Percentiles rank a stretch among this genome's conserved stretches.
These are phyloP conservation scores for Coniella vitis DNA, from an alignment of 2,329 filamentous ascomycete genomes.

Conservation along the genomic window DNA sequence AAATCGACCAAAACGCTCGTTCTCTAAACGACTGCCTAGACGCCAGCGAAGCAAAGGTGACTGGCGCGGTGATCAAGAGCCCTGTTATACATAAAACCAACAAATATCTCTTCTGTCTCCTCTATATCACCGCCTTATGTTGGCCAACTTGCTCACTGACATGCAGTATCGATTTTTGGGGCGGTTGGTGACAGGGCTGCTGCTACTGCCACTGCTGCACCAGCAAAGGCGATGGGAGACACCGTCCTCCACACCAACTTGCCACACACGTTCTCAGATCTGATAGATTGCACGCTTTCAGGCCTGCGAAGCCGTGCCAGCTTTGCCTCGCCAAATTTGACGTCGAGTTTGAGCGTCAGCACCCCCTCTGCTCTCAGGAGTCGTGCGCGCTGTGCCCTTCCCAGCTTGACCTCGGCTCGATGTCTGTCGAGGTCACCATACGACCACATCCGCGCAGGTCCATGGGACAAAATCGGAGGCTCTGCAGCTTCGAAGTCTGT, in stretches of 20 bases:
- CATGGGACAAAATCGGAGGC: too few relatives aligned
- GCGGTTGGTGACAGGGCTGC: background rate
- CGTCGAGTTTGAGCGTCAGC: background rate
- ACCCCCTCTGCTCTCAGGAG: background rate
- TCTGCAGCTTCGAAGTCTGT: background rate
- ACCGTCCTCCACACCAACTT: slow-evolving; percentile 1
- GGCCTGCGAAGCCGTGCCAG: background rate
- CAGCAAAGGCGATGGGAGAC: background rate
- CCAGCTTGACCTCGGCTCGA: slow-evolving; percentile 1
- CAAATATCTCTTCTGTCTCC: background rate
- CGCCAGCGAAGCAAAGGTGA: background rate
- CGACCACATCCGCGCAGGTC: background rate
- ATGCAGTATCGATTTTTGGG: background rate
- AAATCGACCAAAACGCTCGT: too few relatives aligned
- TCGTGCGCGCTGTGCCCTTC: background rate
- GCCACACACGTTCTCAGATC: background rate
- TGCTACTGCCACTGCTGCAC: background rate
- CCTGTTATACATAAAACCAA: background rate
- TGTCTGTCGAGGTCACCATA: background rate
- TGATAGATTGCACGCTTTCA: background rate
- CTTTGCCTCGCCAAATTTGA: slow-evolving; percentile 3
- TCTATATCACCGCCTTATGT: too few relatives aligned
- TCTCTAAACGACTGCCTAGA: background rate
- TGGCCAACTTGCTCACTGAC: background rate
- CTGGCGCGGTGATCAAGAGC: background rate